Evolutionary conservation across 169 alveolate species (phyloP).

Genomic region (Plasmodium gaboni): DNA sequence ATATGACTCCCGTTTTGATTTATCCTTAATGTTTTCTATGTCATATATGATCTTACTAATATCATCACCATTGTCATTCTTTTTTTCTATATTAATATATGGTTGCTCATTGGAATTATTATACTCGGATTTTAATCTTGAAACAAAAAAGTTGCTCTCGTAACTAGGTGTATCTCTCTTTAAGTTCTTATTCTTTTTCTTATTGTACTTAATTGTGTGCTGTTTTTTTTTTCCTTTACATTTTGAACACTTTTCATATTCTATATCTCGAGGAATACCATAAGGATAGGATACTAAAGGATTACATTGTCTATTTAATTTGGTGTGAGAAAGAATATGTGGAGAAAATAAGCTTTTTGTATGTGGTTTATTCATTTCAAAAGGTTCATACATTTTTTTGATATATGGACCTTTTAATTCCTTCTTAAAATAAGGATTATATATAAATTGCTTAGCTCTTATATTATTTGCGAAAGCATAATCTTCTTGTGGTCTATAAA

Average conservation of each 20-base stretch:
- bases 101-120: background rate
- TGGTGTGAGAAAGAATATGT: constrained; percentile 12
- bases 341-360: constrained; percentile 22
- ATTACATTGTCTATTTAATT: constrained; percentile 55
- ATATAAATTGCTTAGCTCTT: constrained; percentile 46
- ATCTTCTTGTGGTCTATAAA: constrained; percentile 74
- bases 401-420: constrained; percentile 53
- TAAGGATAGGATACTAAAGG: constrained; percentile 73
- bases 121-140: constrained; percentile 6
- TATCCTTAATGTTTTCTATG: background rate
- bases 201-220: background rate
- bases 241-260: constrained; percentile 61
- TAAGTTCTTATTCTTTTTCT: constrained; percentile 1
- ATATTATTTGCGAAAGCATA: constrained; percentile 57
- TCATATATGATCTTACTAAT: background rate
- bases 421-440: constrained; percentile 53
- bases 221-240: constrained; percentile 52
- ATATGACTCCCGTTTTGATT: background rate
- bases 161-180: background rate
- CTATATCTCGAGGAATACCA: constrained; percentile 56
- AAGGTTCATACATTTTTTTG: constrained; percentile 35
- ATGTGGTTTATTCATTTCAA: background rate
- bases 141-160: constrained; percentile 7
- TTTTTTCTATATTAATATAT: background rate
- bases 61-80: constrained; percentile 1